Evolutionary conservation across 441 rosid genomes (phyloP).

Genomic region (Gossypium schwendimanii): DNA sequence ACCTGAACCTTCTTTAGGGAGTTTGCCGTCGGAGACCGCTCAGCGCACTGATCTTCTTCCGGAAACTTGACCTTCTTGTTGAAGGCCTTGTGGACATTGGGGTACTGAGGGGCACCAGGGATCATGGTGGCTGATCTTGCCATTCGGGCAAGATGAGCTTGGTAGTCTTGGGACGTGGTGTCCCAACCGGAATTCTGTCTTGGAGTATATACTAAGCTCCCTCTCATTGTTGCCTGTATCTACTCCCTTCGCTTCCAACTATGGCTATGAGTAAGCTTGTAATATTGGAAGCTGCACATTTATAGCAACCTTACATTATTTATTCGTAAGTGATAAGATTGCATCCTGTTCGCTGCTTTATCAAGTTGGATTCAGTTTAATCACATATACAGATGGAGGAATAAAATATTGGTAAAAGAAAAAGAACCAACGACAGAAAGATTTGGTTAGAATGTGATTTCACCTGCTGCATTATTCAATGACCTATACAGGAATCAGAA

Average conservation of each 20-base stretch:
- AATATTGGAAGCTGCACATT: conserved; percentile 8
- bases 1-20: conserved; percentile 34
- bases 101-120: conserved; percentile 32
- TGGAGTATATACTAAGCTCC: neutral
- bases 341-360: conserved; percentile 27
- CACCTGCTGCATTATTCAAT: neutral
- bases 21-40: conserved; percentile 10
- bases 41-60: neutral
- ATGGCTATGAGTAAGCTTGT: neutral
- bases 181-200: conserved; percentile 21
- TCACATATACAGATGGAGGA: neutral
- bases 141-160: conserved; percentile 21
- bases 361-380: neutral
- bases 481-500: neutral
- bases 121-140: conserved; percentile 25
- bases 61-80: conserved; percentile 11
- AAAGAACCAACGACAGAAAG: neutral
- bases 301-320: conserved; percentile 22
- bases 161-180: conserved; percentile 33
- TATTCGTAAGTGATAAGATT: conserved; percentile 24
- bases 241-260: neutral
- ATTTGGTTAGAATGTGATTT: neutral
- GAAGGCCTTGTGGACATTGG: conserved; percentile 27
- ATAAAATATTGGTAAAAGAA: neutral
- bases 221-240: conserved; percentile 4